phyloP scores from a whole-genome alignment of 768 basidiomycete genomes.

The Phaeotremella fagi region DNA sequence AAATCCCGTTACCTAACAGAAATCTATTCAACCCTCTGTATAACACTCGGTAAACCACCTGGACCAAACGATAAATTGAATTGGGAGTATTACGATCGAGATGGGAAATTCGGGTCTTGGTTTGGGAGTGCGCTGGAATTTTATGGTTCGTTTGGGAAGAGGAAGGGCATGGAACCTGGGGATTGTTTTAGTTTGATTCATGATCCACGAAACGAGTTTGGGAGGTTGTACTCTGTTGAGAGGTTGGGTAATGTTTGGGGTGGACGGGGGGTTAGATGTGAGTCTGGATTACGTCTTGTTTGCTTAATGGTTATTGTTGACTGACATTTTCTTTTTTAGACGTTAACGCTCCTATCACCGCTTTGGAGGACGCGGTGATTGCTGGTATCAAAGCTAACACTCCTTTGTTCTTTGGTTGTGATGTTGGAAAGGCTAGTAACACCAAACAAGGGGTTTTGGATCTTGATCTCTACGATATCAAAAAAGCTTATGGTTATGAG shows the following conservation, averaged over 20 bases:
- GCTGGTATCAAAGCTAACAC: constrained; percentile 80
- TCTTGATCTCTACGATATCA: constrained; percentile 71
- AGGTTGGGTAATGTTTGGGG: constrained; percentile 91
- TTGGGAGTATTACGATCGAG: constrained; percentile 84
- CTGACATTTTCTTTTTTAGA: constrained; percentile 53
- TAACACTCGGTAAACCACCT: constrained; percentile 82
- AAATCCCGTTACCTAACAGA: constrained; percentile 82
- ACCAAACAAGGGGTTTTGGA: constrained; percentile 76
- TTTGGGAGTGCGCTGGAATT: constrained; percentile 77
- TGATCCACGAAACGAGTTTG: constrained; percentile 81
- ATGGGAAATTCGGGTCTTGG: constrained; percentile 70
- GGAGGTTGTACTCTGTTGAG: constrained; percentile 82
- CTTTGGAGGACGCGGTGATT: constrained; percentile 75
- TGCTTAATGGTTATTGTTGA: not conserved
- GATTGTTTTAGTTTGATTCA: constrained; percentile 91
- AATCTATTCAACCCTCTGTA: constrained; percentile 74
- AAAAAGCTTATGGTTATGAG: constrained; percentile 78
- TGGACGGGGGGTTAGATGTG: constrained; percentile 76
- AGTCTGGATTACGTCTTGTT: constrained; percentile 38
- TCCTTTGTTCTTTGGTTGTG: constrained; percentile 94
- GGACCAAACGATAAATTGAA: constrained; percentile 62
- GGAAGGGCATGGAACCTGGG: constrained; percentile 60
- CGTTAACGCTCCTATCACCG: constrained; percentile 79
- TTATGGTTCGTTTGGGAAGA: constrained; percentile 60
- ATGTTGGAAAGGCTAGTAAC: constrained; percentile 83